Percentiles rank a stretch among this genome's conserved stretches.
These are phyloP conservation scores for Phaffomyces antillensis DNA, from an alignment of 805 yeast species.

Conservation along the genomic window DNA sequence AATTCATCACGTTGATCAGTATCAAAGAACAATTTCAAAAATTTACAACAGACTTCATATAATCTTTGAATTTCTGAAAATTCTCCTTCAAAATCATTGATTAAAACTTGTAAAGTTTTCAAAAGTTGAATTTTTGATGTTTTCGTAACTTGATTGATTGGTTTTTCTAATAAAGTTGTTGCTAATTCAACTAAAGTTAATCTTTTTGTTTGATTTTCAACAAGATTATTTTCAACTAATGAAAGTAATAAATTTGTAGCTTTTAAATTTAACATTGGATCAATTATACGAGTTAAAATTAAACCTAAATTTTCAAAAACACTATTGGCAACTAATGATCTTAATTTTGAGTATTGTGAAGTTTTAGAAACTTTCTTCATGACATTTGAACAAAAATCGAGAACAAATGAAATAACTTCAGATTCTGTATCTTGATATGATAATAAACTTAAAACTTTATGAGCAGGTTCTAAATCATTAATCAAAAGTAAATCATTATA, in stretches of 20 bases:
- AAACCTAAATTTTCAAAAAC: conserved; percentile 45
- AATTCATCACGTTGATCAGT: conserved; percentile 55
- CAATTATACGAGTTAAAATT: conserved; percentile 32
- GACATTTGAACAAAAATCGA: conserved; percentile 47
- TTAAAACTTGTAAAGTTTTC: conserved; percentile 46
- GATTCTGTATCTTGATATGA: conserved; percentile 56
- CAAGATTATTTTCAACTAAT: conserved; percentile 50
- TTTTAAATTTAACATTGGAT: conserved; percentile 41
- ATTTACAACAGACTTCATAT: conserved; percentile 44
- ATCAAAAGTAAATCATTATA: conserved; percentile 45
- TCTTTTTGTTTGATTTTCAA: conserved; percentile 48
- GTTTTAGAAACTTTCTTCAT: conserved; percentile 32
- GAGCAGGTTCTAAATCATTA: conserved; percentile 48
- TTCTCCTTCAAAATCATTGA: conserved; percentile 45
- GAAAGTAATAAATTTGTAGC: conserved; percentile 44
- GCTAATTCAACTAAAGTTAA: conserved; percentile 48
- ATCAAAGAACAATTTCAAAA: conserved; percentile 55
- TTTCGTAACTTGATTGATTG: conserved; percentile 42
- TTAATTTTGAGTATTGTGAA: conserved; percentile 40
- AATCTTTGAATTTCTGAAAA: conserved; percentile 43
- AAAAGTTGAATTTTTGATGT: conserved; percentile 51
- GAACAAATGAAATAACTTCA: conserved; percentile 46
- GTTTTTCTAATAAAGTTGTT: conserved; percentile 52
- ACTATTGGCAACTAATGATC: conserved; percentile 51
- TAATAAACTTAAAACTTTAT: conserved; percentile 49